These are phyloP conservation scores for Suillus hirtellus DNA, from an alignment of 768 basidiomycete species.

Conservation along the genomic window DNA sequence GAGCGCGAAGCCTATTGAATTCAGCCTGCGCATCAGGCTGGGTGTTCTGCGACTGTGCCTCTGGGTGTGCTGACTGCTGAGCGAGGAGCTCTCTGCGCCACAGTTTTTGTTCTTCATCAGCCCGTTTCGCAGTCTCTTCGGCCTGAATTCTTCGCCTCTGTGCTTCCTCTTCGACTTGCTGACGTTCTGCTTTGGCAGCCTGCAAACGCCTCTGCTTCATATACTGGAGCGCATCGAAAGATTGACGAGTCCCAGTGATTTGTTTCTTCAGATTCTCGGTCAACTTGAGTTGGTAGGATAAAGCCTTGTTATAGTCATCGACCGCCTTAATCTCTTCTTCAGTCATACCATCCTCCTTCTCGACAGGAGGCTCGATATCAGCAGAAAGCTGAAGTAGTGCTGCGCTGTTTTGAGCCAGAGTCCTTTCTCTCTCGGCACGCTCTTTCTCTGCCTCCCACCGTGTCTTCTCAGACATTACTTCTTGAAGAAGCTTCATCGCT, in stretches of 20 bases:
- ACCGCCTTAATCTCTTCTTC: conserved; percentile 17
- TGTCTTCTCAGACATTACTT: conserved; percentile 13
- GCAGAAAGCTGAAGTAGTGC: neutral
- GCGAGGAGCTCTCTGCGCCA: conserved; percentile 15
- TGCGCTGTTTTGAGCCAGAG: neutral
- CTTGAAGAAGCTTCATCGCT: conserved; percentile 22
- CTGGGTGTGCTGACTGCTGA: conserved; percentile 14
- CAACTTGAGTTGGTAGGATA: conserved; percentile 6
- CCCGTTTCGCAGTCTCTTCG: conserved; percentile 16
- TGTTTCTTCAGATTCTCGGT: conserved; percentile 19
- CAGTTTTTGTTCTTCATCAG: conserved; percentile 11
- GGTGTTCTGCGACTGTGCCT: conserved; percentile 13
- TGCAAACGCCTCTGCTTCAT: conserved; percentile 28
- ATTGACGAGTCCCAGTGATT: conserved; percentile 1
- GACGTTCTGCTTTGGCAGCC: conserved; percentile 18
- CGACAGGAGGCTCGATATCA: neutral
- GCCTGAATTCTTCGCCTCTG: conserved; percentile 10
- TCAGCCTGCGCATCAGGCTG: conserved; percentile 10
- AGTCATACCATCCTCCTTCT: conserved; percentile 25
- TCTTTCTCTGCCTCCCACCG: conserved; percentile 9
- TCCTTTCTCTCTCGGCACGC: conserved; percentile 1
- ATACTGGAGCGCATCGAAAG: conserved; percentile 18
- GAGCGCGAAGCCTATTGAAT: conserved; percentile 11
- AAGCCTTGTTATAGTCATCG: conserved; percentile 16
- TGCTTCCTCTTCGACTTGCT: conserved; percentile 20